These are phyloP conservation scores for Saturnispora quitensis DNA, from an alignment of 805 yeast species.

Conservation along the genomic window DNA sequence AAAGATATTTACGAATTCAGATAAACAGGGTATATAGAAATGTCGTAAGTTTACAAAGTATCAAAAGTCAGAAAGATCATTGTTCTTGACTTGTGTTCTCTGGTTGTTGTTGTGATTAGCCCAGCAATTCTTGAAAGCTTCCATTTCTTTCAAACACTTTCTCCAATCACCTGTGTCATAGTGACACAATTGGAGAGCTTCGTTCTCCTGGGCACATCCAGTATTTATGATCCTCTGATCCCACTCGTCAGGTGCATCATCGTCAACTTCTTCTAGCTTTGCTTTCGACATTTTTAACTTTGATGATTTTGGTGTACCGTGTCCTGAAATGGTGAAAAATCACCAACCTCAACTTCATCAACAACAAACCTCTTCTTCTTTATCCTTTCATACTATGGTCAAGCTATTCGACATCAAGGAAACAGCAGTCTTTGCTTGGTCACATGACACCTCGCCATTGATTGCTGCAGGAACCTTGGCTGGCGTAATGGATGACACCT, in stretches of 20 bases:
- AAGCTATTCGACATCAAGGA: constrained; percentile 74
- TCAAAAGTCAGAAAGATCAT: constrained; percentile 19
- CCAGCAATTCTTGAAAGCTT: constrained; percentile 36
- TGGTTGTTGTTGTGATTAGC: constrained; percentile 29
- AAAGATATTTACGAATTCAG: neutral
- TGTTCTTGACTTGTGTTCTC: constrained; percentile 31
- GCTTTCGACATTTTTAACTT: neutral
- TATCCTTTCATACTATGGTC: constrained; percentile 40
- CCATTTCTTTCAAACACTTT: constrained; percentile 53
- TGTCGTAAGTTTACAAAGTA: neutral
- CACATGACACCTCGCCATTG: constrained; percentile 61
- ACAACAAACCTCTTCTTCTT: constrained; percentile 10
- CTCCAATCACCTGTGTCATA: constrained; percentile 83
- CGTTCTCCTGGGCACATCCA: constrained; percentile 69
- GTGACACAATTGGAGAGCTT: constrained; percentile 64
- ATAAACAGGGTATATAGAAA: neutral
- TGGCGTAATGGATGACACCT: constrained; percentile 86
- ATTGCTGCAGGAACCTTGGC: constrained; percentile 92
- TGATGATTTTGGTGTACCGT: neutral
- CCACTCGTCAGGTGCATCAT: constrained; percentile 69
- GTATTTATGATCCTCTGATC: constrained; percentile 64
- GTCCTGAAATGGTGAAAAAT: neutral
- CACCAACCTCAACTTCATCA: constrained; percentile 9
- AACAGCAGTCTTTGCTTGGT: constrained; percentile 97
- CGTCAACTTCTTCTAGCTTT: constrained; percentile 24